These are phyloP conservation scores for Colletotrichum costaricense DNA, from an alignment of 2,329 filamentous ascomycete species.

Conservation along the genomic window DNA sequence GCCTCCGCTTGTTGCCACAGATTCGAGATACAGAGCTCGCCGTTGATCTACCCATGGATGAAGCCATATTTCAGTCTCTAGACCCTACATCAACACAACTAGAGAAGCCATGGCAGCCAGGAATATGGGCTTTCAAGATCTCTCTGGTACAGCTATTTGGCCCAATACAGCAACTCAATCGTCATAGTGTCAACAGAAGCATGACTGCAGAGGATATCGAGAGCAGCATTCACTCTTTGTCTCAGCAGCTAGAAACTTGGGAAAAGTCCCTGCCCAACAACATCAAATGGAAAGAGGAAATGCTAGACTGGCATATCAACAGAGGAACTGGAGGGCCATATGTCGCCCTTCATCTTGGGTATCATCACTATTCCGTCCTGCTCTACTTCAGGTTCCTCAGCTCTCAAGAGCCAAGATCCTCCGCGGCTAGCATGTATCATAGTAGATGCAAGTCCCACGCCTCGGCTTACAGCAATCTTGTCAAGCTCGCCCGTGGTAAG, in stretches of 20 bases:
- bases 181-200: not conserved
- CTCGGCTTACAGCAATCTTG: conserved; percentile 41
- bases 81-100: not conserved
- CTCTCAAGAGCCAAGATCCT: not conserved
- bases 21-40: not conserved
- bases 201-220: not conserved
- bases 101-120: not conserved
- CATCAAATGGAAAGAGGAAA: not conserved
- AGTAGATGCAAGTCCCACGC: conserved; percentile 44
- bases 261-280: not conserved
- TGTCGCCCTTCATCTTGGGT: conserved; percentile 50
- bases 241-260: not conserved
- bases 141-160: not conserved
- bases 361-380: conserved; percentile 50
- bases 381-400: conserved; percentile 52
- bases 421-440: not conserved
- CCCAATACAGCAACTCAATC: not conserved
- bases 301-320: not conserved
- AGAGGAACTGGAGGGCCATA: conserved; percentile 39
- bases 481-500: conserved; percentile 26
- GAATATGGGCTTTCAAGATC: not conserved
- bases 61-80: not conserved
- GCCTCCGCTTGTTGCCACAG: not conserved
- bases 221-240: not conserved
- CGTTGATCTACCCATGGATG: not conserved